Evolutionary conservation across 1,284 basidiomycete genomes (phyloP).

Genomic region (Tremellales sp.): DNA sequence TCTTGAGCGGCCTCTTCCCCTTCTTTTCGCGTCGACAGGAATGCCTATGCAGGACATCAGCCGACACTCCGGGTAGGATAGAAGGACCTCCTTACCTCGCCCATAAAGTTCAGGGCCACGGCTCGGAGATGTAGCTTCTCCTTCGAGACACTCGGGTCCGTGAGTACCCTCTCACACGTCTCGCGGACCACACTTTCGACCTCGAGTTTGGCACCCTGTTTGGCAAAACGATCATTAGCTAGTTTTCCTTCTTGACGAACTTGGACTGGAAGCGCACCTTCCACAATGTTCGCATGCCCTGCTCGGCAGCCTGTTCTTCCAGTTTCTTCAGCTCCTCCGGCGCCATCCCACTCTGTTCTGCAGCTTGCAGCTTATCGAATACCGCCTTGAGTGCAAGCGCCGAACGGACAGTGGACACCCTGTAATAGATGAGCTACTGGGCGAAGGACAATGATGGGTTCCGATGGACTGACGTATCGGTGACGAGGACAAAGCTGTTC

Average conservation of each 20-base stretch:
- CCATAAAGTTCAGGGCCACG: slow-evolving; percentile 75
- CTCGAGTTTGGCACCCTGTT: slow-evolving; percentile 86
- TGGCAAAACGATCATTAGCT: slow-evolving; percentile 10
- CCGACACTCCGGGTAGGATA: neutral
- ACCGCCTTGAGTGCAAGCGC: slow-evolving; percentile 91
- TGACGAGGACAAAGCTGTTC: slow-evolving; percentile 88
- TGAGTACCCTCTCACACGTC: slow-evolving; percentile 81
- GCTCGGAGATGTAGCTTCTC: slow-evolving; percentile 70
- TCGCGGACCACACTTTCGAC: slow-evolving; percentile 91
- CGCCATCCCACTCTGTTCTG: slow-evolving; percentile 79
- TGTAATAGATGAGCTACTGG: slow-evolving; percentile 36
- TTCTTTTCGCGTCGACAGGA: slow-evolving; percentile 61
- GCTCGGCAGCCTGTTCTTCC: slow-evolving; percentile 95
- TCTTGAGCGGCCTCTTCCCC: slow-evolving; percentile 47
- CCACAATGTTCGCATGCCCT: slow-evolving; percentile 84
- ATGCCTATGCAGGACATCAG: slow-evolving; percentile 29
- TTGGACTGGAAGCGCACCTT: slow-evolving; percentile 56
- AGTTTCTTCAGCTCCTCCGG: slow-evolving; percentile 84
- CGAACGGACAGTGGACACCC: slow-evolving; percentile 59
- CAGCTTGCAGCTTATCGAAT: slow-evolving; percentile 91
- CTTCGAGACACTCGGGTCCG: slow-evolving; percentile 47
- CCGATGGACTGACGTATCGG: slow-evolving; percentile 70
- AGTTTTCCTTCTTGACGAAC: neutral
- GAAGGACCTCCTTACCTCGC: slow-evolving; percentile 61
- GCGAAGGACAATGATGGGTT: neutral